Base-by-base conservation (phyloP, 2,329 filamentous ascomycete species). In the Rhynchosporium graminicola region DNA sequence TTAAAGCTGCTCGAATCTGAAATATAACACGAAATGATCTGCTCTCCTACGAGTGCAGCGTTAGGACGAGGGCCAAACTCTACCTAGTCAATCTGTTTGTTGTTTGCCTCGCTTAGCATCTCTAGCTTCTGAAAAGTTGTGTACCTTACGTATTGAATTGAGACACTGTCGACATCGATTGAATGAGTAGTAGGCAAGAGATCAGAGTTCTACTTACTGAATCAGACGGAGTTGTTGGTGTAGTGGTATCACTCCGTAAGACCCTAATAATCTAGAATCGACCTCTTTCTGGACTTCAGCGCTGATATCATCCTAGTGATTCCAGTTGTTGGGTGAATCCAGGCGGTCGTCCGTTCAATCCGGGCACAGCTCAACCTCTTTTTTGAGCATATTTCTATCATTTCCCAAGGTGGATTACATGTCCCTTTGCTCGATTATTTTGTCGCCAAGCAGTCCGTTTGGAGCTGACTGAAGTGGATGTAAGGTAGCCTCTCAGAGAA, bases 241-340 rank as follows among this genome's bases (percentile, higher is more conserved):
- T 65, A 65, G 64, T 66, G 63, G 66, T 67, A 67, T 64, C 65
- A 65, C 61, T 59, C 61, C 51, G 20, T 20, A 20, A 20, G 20
- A 20, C 20, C 20, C 20, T 20, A 20, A 20, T 20, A 20, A 20
- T 20, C 20, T 20, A 20, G 20, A 20, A 20, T 20, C 20, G 20
- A 20, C 20, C 20, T 20, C 20, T 20, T 20, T 20, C 20, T 20
- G 20, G 20, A 20, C 20, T 20, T 20, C 20, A 20, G 20, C 20
- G 20, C 20, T 20, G 20, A 20, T 20, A 20, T 20, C 20, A 20
- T 20, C 20, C 20, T 20, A 20, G 20, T 65, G 63, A 65, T 66
- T 66, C 51, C 61, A 64, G 65, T 42, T 20, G 29, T 48, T 46
- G 0, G 26, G 28, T 51, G 60, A 56, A 28, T 65, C 59, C 59